These are phyloP conservation scores for Penicillium crystallinum DNA, from an alignment of 495 filamentous ascomycete species.

Conservation along the genomic window DNA sequence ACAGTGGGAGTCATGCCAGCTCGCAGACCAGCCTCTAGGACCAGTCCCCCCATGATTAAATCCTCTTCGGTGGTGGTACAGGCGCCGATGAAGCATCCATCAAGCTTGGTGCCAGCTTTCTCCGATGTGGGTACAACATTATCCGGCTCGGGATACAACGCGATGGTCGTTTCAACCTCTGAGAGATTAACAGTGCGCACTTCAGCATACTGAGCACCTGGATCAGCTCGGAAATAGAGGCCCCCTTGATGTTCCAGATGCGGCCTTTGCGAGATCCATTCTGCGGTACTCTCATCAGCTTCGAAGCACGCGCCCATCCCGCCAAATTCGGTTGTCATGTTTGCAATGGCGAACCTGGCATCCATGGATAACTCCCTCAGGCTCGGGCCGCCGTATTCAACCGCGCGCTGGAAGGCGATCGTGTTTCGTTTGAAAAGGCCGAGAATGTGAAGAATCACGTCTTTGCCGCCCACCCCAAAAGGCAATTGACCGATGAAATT, in stretches of 20 bases:
- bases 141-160: conserved; percentile 40
- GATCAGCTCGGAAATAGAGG: conserved; percentile 37
- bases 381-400: conserved; percentile 43
- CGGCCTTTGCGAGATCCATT: conserved; percentile 27
- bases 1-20: conserved; percentile 21
- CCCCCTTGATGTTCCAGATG: conserved; percentile 27
- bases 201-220: conserved; percentile 32
- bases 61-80: conserved; percentile 48
- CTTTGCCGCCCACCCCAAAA: conserved; percentile 41
- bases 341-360: conserved; percentile 46
- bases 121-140: conserved; percentile 40
- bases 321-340: conserved; percentile 49
- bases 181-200: conserved; percentile 13
- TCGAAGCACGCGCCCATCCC: conserved; percentile 39
- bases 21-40: conserved; percentile 35
- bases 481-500: conserved; percentile 27
- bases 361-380: conserved; percentile 33
- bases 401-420: conserved; percentile 37
- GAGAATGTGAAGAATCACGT: conserved; percentile 43
- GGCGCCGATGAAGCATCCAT: conserved; percentile 47
- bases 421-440: conserved; percentile 42
- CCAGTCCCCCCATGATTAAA: conserved; percentile 36
- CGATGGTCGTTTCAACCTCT: conserved; percentile 33
- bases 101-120: conserved; percentile 24
- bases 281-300: conserved; percentile 31